phyloP scores from a whole-genome alignment of 2,329 filamentous ascomycete species.

The Talaromyces amestolkiae region DNA sequence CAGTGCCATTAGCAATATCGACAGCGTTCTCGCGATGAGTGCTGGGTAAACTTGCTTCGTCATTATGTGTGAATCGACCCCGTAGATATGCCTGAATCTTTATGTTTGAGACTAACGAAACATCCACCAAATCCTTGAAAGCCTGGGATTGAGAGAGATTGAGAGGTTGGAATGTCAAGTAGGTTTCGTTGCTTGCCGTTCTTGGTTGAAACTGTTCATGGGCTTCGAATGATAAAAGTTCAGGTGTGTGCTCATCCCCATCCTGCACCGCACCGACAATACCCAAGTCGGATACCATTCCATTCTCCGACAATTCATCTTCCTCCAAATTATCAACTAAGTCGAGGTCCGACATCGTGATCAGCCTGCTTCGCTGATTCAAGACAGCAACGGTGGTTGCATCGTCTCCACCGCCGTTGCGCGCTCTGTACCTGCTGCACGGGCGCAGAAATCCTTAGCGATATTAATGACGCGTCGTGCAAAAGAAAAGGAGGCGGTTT shows the following conservation, averaged over 20 bases:
- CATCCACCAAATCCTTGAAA: neutral
- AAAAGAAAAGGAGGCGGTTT: neutral
- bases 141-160: neutral
- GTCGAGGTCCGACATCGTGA: slow-evolving; percentile 2
- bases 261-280: neutral
- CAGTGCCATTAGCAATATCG: neutral
- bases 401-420: neutral
- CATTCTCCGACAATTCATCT: neutral
- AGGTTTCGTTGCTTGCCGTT: neutral
- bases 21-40: neutral
- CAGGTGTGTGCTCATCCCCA: neutral
- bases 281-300: neutral
- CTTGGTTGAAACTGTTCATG: neutral
- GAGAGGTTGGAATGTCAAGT: neutral
- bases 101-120: neutral
- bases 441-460: neutral
- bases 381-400: neutral
- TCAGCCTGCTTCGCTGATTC: neutral
- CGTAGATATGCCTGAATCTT: slow-evolving; percentile 13
- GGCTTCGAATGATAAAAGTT: neutral
- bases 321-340: neutral
- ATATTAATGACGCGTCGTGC: neutral
- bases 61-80: slow-evolving; percentile 13
- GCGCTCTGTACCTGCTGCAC: neutral
- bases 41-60: neutral